Percentiles rank a stretch among this genome's conserved stretches.
Evolutionary conservation across 2,329 filamentous ascomycete species (phyloP).

Genomic region (Claviceps sp.): DNA sequence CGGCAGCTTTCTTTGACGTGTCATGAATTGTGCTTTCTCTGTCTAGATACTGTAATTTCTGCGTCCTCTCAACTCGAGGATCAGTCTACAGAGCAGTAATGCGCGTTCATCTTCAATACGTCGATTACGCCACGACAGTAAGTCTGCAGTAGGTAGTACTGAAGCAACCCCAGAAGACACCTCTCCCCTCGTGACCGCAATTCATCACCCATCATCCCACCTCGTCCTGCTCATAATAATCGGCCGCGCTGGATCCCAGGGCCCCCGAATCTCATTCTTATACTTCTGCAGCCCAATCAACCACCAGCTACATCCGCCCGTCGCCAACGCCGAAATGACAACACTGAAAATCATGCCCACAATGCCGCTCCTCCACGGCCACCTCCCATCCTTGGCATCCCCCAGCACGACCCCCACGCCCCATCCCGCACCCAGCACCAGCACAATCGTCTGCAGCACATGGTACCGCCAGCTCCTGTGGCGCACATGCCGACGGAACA

Average conservation of each 20-base stretch:
- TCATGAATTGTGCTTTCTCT: too few species aligned
- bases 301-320: conserved; percentile 97
- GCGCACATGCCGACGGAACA: conserved; percentile 79
- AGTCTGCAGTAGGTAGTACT: too few species aligned
- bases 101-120: too few species aligned
- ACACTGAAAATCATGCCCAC: conserved; percentile 65
- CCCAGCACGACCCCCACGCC: conserved; percentile 55
- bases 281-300: conserved; percentile 94
- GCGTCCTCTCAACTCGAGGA: too few species aligned
- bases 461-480: conserved; percentile 75
- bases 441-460: conserved; percentile 55
- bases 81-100: too few species aligned
- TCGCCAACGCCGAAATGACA: conserved; percentile 60
- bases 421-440: conserved; percentile 68
- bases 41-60: too few species aligned
- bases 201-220: conserved; percentile 26
- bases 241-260: conserved; percentile 91
- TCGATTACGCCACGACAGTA: too few species aligned
- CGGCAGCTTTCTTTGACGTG: too few species aligned
- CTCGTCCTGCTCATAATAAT: conserved; percentile 58
- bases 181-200: too few species aligned
- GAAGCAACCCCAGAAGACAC: too few species aligned
- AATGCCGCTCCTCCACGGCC: conserved; percentile 42
- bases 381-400: conserved; percentile 25
- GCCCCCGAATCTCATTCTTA: conserved; percentile 96